Evolutionary conservation across 2,329 filamentous ascomycete species (phyloP).

Genomic region (Penicillium verrucosum): DNA sequence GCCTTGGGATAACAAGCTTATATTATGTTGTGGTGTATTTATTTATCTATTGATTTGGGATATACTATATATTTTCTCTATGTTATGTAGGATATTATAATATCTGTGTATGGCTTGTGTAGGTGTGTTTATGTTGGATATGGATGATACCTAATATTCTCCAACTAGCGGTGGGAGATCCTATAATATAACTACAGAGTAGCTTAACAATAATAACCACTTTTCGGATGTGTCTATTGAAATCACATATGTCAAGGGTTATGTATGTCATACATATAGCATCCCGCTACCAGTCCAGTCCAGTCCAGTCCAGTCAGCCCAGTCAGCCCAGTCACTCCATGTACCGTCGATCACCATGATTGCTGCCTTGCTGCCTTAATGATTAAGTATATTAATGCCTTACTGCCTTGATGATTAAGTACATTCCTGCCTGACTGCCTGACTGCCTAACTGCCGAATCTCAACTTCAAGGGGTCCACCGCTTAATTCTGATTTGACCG

Average conservation of each 20-base stretch:
- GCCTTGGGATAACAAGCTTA: background rate
- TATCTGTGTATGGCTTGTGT: background rate
- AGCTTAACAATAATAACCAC: background rate
- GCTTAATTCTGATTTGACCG: background rate
- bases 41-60: background rate
- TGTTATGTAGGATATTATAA: background rate
- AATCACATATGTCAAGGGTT: background rate
- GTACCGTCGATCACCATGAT: slow-evolving; percentile 5
- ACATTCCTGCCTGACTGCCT: background rate
- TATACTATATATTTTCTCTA: background rate
- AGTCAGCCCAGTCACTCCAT: background rate
- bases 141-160: background rate
- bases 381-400: background rate
- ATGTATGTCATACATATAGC: slow-evolving; percentile 7
- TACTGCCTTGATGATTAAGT: background rate
- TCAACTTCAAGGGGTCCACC: background rate
- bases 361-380: background rate
- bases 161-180: background rate
- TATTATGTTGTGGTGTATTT: background rate
- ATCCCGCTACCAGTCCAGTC: background rate
- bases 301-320: background rate
- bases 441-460: background rate
- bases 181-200: background rate
- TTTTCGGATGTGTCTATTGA: background rate
- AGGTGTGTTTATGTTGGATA: background rate